phyloP scores from a whole-genome alignment of 305 asterid genomes.

The Fraxinus latifolia region DNA sequence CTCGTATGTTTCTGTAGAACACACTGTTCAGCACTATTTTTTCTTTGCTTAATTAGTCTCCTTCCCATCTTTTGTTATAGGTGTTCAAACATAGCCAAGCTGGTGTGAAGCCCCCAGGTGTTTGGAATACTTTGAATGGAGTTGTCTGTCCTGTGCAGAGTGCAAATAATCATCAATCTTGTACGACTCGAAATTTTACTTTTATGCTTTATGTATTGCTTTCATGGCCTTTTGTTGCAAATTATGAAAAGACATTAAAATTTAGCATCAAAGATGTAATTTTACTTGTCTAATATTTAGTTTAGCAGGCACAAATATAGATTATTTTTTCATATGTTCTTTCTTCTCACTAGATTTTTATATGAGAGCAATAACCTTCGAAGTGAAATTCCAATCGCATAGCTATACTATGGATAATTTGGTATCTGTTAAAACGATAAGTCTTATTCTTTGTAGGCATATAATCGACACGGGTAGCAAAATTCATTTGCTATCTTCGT shows the following conservation, averaged over 20 bases:
- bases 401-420: background rate
- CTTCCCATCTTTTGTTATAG: slow-evolving; percentile 31
- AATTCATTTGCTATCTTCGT: background rate
- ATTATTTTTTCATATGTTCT: background rate
- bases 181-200: slow-evolving; percentile 33
- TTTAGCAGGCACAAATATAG: background rate
- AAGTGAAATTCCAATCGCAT: background rate
- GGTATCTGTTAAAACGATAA: background rate
- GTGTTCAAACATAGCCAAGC: slow-evolving; percentile 57
- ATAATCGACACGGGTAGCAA: background rate
- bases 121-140: slow-evolving; percentile 62
- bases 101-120: slow-evolving; percentile 66
- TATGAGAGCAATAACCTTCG: background rate
- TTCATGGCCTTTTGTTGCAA: background rate
- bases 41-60: background rate
- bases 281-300: background rate
- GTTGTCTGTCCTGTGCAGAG: slow-evolving; percentile 49
- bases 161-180: slow-evolving; percentile 36
- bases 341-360: background rate
- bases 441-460: background rate
- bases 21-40: background rate
- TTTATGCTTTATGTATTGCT: background rate
- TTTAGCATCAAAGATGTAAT: background rate
- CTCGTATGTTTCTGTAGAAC: background rate
- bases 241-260: background rate